Evolutionary conservation across 306 rosid genomes (phyloP).

Genomic region (Cercis canadensis): DNA sequence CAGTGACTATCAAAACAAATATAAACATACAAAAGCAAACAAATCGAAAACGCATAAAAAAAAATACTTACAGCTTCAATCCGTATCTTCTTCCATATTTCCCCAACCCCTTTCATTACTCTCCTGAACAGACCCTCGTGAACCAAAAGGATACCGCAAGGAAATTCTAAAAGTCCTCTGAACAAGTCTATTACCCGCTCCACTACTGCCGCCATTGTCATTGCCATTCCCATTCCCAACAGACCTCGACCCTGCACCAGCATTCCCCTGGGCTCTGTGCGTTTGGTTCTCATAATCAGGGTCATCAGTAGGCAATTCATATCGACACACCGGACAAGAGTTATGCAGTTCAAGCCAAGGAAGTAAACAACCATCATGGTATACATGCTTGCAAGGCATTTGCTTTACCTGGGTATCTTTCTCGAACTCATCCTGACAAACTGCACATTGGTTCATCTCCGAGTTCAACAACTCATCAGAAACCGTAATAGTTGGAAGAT

Average conservation of each 20-base stretch:
- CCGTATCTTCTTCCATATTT: slow-evolving; percentile 44
- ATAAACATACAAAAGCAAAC: too few species aligned
- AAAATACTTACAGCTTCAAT: slow-evolving; percentile 46
- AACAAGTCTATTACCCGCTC: slow-evolving; percentile 39
- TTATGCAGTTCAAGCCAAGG: slow-evolving; percentile 94
- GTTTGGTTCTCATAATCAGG: slow-evolving; percentile 61
- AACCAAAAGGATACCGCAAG: slow-evolving; percentile 46
- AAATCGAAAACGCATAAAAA: neutral
- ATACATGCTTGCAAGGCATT: slow-evolving; percentile 94
- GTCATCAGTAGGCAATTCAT: slow-evolving; percentile 91
- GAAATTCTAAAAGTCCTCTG: slow-evolving; percentile 54
- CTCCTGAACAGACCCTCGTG: slow-evolving; percentile 37
- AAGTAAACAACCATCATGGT: slow-evolving; percentile 73
- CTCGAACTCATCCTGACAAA: slow-evolving; percentile 90
- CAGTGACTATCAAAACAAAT: too few species aligned
- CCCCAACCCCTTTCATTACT: slow-evolving; percentile 36
- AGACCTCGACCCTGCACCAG: slow-evolving; percentile 47
- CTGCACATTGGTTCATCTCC: slow-evolving; percentile 92
- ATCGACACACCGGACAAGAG: slow-evolving; percentile 93
- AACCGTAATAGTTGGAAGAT: slow-evolving; percentile 61
- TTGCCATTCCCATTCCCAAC: slow-evolving; percentile 5
- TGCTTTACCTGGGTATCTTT: slow-evolving; percentile 71
- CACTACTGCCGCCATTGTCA: slow-evolving; percentile 18
- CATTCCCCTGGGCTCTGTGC: slow-evolving; percentile 42
- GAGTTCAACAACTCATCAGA: slow-evolving; percentile 65